Conservation (phyloP, 2,329 filamentous ascomycete species). For the Ilyonectria mors-panacis region DNA sequence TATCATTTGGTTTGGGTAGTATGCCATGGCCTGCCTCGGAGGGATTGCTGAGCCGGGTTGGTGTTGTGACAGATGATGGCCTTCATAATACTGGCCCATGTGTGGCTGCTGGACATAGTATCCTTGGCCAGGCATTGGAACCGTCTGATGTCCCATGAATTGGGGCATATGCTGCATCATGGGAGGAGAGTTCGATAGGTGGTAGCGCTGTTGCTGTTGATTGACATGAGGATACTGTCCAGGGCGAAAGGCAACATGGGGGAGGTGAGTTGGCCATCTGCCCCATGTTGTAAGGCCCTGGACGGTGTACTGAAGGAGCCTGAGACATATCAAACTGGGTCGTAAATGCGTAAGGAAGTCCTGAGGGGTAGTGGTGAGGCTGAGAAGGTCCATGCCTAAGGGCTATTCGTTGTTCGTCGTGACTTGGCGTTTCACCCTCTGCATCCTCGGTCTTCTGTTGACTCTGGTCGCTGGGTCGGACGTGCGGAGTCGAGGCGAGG, state of each 20-base stretch:
- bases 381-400: constrained; percentile 40
- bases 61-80: constrained; percentile 55
- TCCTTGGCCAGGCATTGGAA: constrained; percentile 58
- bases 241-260: constrained; percentile 55
- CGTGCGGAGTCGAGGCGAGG: constrained; percentile 31
- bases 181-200: constrained; percentile 53
- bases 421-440: constrained; percentile 21
- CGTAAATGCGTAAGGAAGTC: constrained; percentile 58
- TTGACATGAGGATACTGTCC: constrained; percentile 55
- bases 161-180: constrained; percentile 59
- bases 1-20: constrained; percentile 61
- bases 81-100: constrained; percentile 61
- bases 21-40: constrained; percentile 58
- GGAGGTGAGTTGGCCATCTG: constrained; percentile 62
- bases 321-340: constrained; percentile 60
- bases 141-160: constrained; percentile 56
- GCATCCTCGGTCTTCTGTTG: constrained; percentile 27
- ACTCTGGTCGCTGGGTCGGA: constrained; percentile 28
- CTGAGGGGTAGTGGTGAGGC: constrained; percentile 47
- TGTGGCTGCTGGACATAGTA: constrained; percentile 66
- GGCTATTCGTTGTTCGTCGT: constrained; percentile 31
- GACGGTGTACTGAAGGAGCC: constrained; percentile 37
- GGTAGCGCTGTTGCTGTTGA: constrained; percentile 55
- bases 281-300: constrained; percentile 63
- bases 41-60: constrained; percentile 54